Evolutionary conservation across 352 stramenopile species (phyloP).

Genomic region (Sclerospora graminicola): DNA sequence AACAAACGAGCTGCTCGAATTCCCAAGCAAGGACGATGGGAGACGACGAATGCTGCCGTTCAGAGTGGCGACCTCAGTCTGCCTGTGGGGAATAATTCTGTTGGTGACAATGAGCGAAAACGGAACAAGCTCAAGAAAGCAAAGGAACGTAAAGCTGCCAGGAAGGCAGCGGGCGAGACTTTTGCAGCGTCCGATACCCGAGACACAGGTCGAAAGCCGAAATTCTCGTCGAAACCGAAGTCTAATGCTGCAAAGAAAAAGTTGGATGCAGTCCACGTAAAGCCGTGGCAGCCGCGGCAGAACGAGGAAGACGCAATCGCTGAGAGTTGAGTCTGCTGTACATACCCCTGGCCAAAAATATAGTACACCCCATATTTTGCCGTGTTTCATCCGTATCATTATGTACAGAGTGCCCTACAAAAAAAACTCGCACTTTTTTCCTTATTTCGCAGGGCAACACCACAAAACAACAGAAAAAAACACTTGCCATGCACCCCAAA

Average conservation of each 20-base stretch:
- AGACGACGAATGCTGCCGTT: neutral
- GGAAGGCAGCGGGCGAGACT: slow-evolving; percentile 20
- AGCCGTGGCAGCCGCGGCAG: neutral
- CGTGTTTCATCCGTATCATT: no score
- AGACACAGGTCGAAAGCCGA: slow-evolving; percentile 1
- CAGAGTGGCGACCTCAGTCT: neutral
- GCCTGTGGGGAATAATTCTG: neutral
- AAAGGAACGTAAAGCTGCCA: slow-evolving; percentile 21
- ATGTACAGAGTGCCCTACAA: no score
- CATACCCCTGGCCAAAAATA: no score
- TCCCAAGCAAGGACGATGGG: slow-evolving; percentile 10
- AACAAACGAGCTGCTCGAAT: slow-evolving; percentile 5
- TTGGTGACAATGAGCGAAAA: slow-evolving; percentile 12
- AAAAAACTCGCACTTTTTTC: no score
- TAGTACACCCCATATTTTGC: no score
- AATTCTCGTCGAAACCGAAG: neutral
- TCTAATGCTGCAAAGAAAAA: neutral
- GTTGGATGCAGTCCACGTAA: neutral
- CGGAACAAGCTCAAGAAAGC: slow-evolving; percentile 24
- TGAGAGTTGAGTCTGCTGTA: neutral
- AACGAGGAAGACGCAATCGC: neutral
- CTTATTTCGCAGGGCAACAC: no score
- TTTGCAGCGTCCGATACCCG: slow-evolving; percentile 4
- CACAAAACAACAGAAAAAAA: no score
- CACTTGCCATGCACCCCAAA: no score